Base-by-base conservation (phyloP, 2,329 filamentous ascomycete genomes). In the Aspergillus unguis region DNA sequence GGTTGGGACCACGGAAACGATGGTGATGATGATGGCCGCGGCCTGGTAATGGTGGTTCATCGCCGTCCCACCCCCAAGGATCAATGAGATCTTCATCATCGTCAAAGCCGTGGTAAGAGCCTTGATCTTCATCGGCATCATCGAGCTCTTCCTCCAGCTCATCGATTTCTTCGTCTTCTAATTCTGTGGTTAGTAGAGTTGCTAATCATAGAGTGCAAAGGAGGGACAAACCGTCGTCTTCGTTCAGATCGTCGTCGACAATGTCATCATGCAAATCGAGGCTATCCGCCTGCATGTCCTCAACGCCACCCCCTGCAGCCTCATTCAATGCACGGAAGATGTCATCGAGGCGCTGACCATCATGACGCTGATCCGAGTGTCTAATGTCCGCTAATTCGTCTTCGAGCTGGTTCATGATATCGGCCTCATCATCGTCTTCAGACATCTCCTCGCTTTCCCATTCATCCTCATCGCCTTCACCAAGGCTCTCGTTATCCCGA, bases 1-100 rank as follows among this genome's bases (percentile, higher is more conserved):
- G 81, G 27, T 82, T 81, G 63, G 79, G 68, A 44, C 79, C 78
- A 53, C 80, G 80, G 60, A 84, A 79, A 38, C 84, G 81, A 48
- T 79, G 77, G 46, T 79, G 77, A 47, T 73, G 72, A 57, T 79
- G 76, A 58, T 75, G 73, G 48, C 71, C 69, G 40, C 71, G 66
- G 51, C 17, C 17, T 17, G 70, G 58, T 44, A 64, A 49, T 55
- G 68, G 58, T 48, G 68, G 82, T 46, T 90, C 87, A 41, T 77
- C 72, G 29, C 65, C 75, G 53, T 76, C 75, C 76, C 77, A 80
- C 40, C 74, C 77, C 73, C 78, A 80, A 8, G 74, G 75, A 42
- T 72, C 71, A 52, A 65, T 62, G 32, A 69, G 60, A 54, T 72
- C 69, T 35, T 71, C 68, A 52, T 74, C 68, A 58, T 65, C 66